phyloP scores from a whole-genome alignment of 345 rosid species.

The Boechera stricta region DNA sequence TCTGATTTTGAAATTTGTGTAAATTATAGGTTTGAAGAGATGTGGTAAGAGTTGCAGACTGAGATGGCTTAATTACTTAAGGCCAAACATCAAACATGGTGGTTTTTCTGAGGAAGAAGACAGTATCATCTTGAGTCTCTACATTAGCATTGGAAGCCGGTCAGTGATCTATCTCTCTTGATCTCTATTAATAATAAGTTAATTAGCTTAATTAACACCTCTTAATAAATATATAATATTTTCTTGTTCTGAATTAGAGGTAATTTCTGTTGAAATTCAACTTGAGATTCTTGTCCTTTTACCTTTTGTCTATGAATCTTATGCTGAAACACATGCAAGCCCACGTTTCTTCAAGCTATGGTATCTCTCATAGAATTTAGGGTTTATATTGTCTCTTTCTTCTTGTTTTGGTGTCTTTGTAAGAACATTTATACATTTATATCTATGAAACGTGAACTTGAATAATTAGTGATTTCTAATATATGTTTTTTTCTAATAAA shows the following conservation, averaged over 20 bases:
- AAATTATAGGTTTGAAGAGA: slow-evolving; percentile 77
- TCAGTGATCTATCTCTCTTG: slow-evolving; percentile 30
- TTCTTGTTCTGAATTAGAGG: slow-evolving; percentile 3
- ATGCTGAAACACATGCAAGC: slow-evolving; percentile 41
- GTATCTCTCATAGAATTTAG: slow-evolving; percentile 36
- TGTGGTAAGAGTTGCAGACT: slow-evolving; percentile 98
- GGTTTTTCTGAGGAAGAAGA: slow-evolving; percentile 99
- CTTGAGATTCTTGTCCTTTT: slow-evolving; percentile 49
- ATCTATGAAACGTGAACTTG: slow-evolving; percentile 3
- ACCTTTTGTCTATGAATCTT: slow-evolving; percentile 53
- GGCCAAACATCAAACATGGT: slow-evolving; percentile 97
- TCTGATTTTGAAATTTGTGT: slow-evolving; percentile 25
- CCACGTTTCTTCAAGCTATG: slow-evolving; percentile 20
- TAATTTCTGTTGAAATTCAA: slow-evolving; percentile 1
- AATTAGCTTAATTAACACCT: slow-evolving; percentile 8
- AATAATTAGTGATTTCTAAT: not conserved
- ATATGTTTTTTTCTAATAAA: not conserved
- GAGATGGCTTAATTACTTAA: slow-evolving; percentile 94
- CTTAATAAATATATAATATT: slow-evolving; percentile 1
- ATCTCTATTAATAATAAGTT: not conserved
- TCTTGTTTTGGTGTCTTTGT: slow-evolving; percentile 34
- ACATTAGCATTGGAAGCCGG: slow-evolving; percentile 99
- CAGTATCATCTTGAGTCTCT: slow-evolving; percentile 94
- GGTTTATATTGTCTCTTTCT: slow-evolving; percentile 46
- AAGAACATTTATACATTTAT: slow-evolving; percentile 21